phyloP scores from a whole-genome alignment of 164 flowering plant genomes.

The Litsea cubeba region DNA sequence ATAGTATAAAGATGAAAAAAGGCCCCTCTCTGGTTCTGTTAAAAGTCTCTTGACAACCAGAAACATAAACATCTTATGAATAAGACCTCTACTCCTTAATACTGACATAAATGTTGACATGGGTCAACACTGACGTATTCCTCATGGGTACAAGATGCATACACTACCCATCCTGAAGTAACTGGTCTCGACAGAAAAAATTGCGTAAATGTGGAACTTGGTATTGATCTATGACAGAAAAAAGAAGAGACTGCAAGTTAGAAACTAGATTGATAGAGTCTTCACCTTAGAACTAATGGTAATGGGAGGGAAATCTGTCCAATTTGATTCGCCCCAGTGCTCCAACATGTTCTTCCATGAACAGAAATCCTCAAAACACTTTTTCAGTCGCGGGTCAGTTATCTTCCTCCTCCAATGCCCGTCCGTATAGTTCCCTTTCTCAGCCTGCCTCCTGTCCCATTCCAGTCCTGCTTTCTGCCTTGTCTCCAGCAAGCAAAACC shows the following conservation, averaged over 20 bases:
- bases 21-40: not conserved
- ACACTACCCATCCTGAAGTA: not conserved
- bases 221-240: not conserved
- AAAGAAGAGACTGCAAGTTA: constrained; percentile 5
- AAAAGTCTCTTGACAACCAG: not conserved
- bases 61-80: not conserved
- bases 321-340: constrained; percentile 79
- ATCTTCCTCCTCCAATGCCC: constrained; percentile 86
- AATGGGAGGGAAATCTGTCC: constrained; percentile 48
- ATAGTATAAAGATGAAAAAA: no score
- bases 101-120: not conserved
- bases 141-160: not conserved
- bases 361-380: constrained; percentile 57
- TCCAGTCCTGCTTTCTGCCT: constrained; percentile 84
- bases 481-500: constrained; percentile 69
- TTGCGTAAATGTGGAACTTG: not conserved
- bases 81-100: not conserved
- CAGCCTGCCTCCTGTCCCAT: constrained; percentile 91
- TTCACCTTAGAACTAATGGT: constrained; percentile 22
- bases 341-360: constrained; percentile 73
- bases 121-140: not conserved
- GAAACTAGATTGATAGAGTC: constrained; percentile 28
- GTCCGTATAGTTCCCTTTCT: constrained; percentile 67
- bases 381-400: constrained; percentile 44
- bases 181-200: not conserved